These are phyloP conservation scores for Globisporangium nodosum DNA, from an alignment of 352 stramenopile genomes.

Conservation along the genomic window DNA sequence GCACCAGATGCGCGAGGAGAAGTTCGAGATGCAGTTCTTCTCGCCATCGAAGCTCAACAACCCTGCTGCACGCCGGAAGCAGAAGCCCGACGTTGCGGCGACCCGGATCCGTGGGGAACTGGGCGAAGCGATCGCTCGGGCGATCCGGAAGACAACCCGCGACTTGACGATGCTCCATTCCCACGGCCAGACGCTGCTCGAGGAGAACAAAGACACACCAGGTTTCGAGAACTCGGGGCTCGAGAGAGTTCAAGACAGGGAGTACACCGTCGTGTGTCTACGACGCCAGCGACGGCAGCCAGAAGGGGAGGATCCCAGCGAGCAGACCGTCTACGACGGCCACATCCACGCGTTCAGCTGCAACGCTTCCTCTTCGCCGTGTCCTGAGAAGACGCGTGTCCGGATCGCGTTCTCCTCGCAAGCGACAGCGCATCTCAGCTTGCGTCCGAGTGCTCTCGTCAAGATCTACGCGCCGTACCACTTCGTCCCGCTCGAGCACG, in stretches of 20 bases:
- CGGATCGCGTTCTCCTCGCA: slow-evolving; percentile 31
- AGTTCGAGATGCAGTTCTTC: slow-evolving; percentile 47
- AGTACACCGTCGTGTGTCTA: slow-evolving; percentile 29
- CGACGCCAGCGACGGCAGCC: neutral
- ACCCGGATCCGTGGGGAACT: slow-evolving; percentile 50
- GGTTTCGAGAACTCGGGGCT: slow-evolving; percentile 16
- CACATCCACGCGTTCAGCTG: slow-evolving; percentile 17
- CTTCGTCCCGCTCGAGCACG: slow-evolving; percentile 27
- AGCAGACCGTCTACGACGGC: slow-evolving; percentile 31
- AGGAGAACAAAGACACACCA: slow-evolving; percentile 14
- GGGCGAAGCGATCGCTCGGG: slow-evolving; percentile 51
- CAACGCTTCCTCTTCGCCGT: slow-evolving; percentile 3
- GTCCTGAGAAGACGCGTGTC: slow-evolving; percentile 13
- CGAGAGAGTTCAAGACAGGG: slow-evolving; percentile 39
- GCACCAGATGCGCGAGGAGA: slow-evolving; percentile 48
- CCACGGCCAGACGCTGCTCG: slow-evolving; percentile 43
- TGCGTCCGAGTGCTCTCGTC: slow-evolving; percentile 22
- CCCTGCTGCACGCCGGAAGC: slow-evolving; percentile 4
- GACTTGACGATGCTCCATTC: slow-evolving; percentile 60
- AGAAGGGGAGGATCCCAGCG: neutral
- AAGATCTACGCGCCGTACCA: slow-evolving; percentile 60
- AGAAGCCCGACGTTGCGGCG: slow-evolving; percentile 17
- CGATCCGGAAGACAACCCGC: slow-evolving; percentile 40
- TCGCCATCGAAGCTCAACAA: slow-evolving; percentile 36
- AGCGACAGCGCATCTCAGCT: slow-evolving; percentile 22